These are phyloP conservation scores for Dendryphion nanum DNA, from an alignment of 2,329 filamentous ascomycete species.

Conservation along the genomic window DNA sequence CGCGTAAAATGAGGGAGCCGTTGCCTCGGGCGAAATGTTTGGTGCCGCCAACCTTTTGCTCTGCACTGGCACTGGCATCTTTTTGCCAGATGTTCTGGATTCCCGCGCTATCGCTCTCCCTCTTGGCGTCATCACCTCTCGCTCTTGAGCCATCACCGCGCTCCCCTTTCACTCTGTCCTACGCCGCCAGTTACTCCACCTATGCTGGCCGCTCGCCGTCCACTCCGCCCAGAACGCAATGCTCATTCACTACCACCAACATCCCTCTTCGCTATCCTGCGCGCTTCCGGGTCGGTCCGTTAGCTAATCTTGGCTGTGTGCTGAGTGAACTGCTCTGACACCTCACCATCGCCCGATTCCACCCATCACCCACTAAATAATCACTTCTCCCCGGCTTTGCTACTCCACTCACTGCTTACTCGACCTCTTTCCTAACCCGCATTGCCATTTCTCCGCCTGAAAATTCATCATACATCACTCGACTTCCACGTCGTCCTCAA, in stretches of 20 bases:
- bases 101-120: no score
- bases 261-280: neutral
- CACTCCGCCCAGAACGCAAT: no score
- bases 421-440: neutral
- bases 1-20: no score
- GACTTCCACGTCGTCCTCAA: no score
- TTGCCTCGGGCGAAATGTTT: no score
- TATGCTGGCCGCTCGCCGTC: no score
- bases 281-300: slow-evolving; percentile 23
- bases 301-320: slow-evolving; percentile 9
- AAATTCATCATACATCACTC: no score
- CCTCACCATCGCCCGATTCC: neutral
- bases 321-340: slow-evolving; percentile 1
- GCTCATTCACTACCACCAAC: no score
- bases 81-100: no score
- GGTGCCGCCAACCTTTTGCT: no score
- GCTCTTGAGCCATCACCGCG: no score
- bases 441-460: neutral
- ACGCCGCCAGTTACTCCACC: neutral
- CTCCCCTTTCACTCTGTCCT: neutral
- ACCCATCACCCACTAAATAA: neutral
- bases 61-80: no score
- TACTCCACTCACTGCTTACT: neutral
- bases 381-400: neutral
- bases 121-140: slow-evolving; percentile 8